Evolutionary conservation across 2,329 filamentous ascomycete species (phyloP), one percentile per base, ranked within the genome.

Genomic region (Neofusicoccum laricinum): DNA sequence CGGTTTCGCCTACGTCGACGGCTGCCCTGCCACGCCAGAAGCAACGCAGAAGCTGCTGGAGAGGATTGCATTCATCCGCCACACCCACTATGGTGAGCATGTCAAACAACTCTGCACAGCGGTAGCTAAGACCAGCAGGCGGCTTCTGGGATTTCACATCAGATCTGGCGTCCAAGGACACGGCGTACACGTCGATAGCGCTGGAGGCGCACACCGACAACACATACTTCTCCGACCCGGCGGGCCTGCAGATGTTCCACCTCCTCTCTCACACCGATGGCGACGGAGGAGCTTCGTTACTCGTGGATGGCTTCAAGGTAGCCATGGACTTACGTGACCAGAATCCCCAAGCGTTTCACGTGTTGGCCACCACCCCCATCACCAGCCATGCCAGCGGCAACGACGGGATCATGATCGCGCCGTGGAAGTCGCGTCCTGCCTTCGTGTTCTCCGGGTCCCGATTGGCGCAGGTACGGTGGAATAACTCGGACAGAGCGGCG

Each of bases 141-240:
- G 88, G 85, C 32, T 91, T 91, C 76, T 91, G 88, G 81, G 94
- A 97, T 77, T 98, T 98, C 76, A 91, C 91, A 0, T 90, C 93
- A 4, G 91, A 97, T 76, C 85, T 97, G 25, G 89, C 92, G 32
- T 90, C 90, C 72, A 93, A 93, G 68, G 93, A 97, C 72, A 96
- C 91, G 1, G 93, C 93, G 3, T 99, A 98, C 79, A 97, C 94
- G 1, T 92, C 90, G 70, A 83, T 95, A 58, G 88, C 88, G 1
- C 85, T 99, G 2, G 86, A 88, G 19, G 89, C 91, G 0, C 95
- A 99, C 77, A 98, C 94, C 1, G 95, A 99, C 78, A 98, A 87
- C 6, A 97, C 94, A 0, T 98, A 99, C 77, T 98, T 98, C 79
- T 93, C 88, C 21, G 94, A 98, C 67, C 94, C 95, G 0, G 89